Percentiles rank a stretch among this genome's conserved stretches.
phyloP scores from a whole-genome alignment of 2,329 filamentous ascomycete genomes.

The Microcyclospora pomicola region DNA sequence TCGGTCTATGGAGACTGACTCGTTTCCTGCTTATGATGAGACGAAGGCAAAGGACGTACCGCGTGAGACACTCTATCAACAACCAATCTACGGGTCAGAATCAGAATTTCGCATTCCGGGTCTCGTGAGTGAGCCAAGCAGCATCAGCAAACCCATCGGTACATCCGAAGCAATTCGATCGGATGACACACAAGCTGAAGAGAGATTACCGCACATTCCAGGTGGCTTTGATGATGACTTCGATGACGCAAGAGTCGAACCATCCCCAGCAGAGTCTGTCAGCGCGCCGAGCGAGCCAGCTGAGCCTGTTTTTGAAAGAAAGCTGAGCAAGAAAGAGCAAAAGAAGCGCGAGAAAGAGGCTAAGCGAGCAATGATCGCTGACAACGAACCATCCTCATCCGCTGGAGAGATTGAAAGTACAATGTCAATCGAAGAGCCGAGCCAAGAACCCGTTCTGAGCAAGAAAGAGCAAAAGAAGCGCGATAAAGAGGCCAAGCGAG shows the following conservation, averaged over 20 bases:
- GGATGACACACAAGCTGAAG: constrained; percentile 43
- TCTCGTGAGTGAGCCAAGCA: constrained; percentile 15
- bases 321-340: constrained; percentile 23
- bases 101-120: constrained; percentile 25
- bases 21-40: neutral
- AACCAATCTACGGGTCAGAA: constrained; percentile 29
- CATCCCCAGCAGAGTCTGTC: neutral
- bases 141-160: too few species aligned
- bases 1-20: neutral
- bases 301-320: constrained; percentile 7
- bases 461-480: constrained; percentile 37
- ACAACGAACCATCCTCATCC: neutral
- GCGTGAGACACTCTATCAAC: constrained; percentile 13
- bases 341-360: constrained; percentile 34
- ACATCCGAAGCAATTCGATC: constrained; percentile 24
- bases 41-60: constrained; percentile 7
- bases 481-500: constrained; percentile 28
- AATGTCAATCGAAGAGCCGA: too few species aligned
- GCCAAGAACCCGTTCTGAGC: constrained; percentile 21
- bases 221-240: constrained; percentile 42
- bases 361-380: constrained; percentile 10
- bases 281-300: neutral
- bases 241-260: constrained; percentile 3
- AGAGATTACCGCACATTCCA: constrained; percentile 41
- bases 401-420: constrained; percentile 1